These are phyloP conservation scores for Fusarium ambrosium DNA, from an alignment of 2,329 filamentous ascomycete species.

Conservation along the genomic window DNA sequence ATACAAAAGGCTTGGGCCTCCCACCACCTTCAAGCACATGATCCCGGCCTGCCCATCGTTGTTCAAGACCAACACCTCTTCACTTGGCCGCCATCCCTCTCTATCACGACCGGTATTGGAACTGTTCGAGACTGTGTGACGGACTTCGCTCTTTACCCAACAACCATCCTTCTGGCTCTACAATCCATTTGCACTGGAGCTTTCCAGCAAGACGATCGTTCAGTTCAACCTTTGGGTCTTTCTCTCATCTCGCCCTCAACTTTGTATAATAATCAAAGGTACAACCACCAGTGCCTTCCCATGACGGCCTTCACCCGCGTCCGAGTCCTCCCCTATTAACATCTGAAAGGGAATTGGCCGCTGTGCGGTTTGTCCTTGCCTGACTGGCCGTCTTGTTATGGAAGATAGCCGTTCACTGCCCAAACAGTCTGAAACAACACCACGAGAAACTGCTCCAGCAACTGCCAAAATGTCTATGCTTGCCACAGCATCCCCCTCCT, in stretches of 20 bases:
- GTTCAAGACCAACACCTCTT: constrained; percentile 19
- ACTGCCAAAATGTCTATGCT: constrained; percentile 64
- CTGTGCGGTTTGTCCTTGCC: constrained; percentile 37
- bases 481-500: constrained; percentile 60
- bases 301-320: background rate
- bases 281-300: background rate
- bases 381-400: constrained; percentile 52
- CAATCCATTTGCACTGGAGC: constrained; percentile 6
- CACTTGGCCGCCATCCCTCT: constrained; percentile 15
- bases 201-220: constrained; percentile 12
- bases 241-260: constrained; percentile 15
- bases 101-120: constrained; percentile 22
- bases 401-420: constrained; percentile 56
- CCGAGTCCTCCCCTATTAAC: constrained; percentile 17
- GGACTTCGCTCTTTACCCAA: constrained; percentile 33
- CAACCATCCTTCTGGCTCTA: constrained; percentile 13
- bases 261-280: constrained; percentile 31
- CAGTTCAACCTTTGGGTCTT: background rate
- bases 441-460: constrained; percentile 42
- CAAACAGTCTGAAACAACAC: constrained; percentile 46
- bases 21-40: constrained; percentile 36
- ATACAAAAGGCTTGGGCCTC: constrained; percentile 50
- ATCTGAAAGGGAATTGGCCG: constrained; percentile 31
- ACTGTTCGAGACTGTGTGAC: constrained; percentile 16
- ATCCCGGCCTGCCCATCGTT: constrained; percentile 26